These are phyloP conservation scores for Asterionellopsis glacialis DNA, from an alignment of 108 stramenopile species.

Conservation along the genomic window DNA sequence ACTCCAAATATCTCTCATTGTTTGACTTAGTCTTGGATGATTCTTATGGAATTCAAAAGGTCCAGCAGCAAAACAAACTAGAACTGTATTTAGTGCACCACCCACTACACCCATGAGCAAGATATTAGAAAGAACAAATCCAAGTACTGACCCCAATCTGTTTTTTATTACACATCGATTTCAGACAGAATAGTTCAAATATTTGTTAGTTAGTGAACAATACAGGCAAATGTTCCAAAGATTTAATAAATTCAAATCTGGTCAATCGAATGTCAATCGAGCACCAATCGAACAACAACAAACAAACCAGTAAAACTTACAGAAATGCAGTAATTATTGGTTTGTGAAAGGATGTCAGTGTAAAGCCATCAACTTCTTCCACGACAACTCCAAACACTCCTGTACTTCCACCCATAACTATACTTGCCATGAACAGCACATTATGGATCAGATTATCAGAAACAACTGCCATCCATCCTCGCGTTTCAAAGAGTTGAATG, in stretches of 20 bases:
- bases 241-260: too few relatives aligned
- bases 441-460: conserved; percentile 61
- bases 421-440: conserved; percentile 47
- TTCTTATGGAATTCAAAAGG: conserved; percentile 75
- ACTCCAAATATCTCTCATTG: conserved; percentile 78
- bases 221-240: too few relatives aligned
- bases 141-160: conserved; percentile 43
- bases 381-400: conserved; percentile 59
- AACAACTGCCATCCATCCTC: conserved; percentile 74
- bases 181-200: too few relatives aligned
- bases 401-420: conserved; percentile 34
- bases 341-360: conserved; percentile 54
- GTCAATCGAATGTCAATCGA: too few relatives aligned
- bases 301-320: conserved; percentile 18
- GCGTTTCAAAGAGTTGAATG: conserved; percentile 65
- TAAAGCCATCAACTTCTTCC: conserved; percentile 68
- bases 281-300: neutral
- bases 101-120: conserved; percentile 56
- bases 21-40: conserved; percentile 66
- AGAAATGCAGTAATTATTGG: conserved; percentile 57
- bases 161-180: too few relatives aligned
- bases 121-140: conserved; percentile 48
- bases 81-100: conserved; percentile 75
- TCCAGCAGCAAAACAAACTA: conserved; percentile 86
- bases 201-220: too few relatives aligned